A percentile compares a stretch with the other conserved stretches of the same genome.
Evolutionary conservation across 306 rosid genomes (phyloP).

Genomic region (Spatholobus suberectus): DNA sequence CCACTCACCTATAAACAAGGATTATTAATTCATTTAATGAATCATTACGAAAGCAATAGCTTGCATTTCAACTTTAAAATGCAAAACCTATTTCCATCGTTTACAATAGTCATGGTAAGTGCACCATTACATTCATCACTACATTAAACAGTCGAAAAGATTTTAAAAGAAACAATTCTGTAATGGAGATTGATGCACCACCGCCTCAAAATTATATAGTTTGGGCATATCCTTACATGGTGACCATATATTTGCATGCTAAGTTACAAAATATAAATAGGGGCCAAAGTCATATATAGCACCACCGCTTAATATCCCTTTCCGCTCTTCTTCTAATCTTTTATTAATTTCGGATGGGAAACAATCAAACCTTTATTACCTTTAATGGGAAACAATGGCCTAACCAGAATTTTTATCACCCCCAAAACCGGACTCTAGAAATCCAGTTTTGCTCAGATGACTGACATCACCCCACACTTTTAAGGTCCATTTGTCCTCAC

Average conservation of each 20-base stretch:
- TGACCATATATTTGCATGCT: neutral
- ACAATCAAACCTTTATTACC: conserved; percentile 25
- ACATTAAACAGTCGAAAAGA: neutral
- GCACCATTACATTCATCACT: conserved; percentile 19
- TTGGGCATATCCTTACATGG: neutral
- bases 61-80: neutral
- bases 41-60: neutral
- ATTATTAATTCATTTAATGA: neutral
- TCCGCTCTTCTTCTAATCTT: conserved; percentile 4
- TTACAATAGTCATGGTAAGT: neutral
- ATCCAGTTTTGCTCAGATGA: conserved; percentile 67
- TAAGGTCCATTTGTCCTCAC: conserved; percentile 66
- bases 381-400: conserved; percentile 42
- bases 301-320: neutral
- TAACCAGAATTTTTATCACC: conserved; percentile 86
- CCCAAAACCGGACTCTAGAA: conserved; percentile 80
- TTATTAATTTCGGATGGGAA: conserved; percentile 22
- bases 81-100: neutral
- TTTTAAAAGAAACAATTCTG: neutral
- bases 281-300: conserved; percentile 7
- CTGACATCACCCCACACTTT: conserved; percentile 80
- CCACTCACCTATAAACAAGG: neutral
- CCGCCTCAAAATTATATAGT: neutral
- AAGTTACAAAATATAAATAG: conserved; percentile 2
- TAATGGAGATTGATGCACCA: neutral